phyloP scores from a whole-genome alignment of 495 filamentous ascomycete genomes.

The Hypoxylon fuscum region DNA sequence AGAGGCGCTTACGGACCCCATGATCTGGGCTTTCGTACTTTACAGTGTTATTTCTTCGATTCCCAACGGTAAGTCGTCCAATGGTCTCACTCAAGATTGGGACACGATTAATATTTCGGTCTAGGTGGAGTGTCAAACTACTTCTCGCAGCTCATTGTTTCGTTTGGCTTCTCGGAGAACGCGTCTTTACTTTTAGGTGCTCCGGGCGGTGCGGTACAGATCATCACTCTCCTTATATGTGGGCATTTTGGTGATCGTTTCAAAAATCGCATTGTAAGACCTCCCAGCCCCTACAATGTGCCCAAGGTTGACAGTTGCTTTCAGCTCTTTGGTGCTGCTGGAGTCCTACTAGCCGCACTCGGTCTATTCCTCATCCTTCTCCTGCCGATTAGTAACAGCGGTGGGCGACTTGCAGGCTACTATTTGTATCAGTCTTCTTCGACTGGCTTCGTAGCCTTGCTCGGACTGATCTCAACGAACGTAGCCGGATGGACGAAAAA shows the following conservation, averaged over 20 bases:
- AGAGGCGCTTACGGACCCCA: constrained; percentile 59
- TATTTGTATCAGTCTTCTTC: constrained; percentile 69
- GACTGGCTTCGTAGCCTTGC: constrained; percentile 65
- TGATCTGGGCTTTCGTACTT: constrained; percentile 67
- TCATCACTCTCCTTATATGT: constrained; percentile 66
- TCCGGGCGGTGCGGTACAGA: constrained; percentile 72
- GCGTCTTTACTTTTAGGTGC: constrained; percentile 72
- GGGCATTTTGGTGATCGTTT: constrained; percentile 69
- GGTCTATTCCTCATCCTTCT: constrained; percentile 74
- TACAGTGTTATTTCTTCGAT: constrained; percentile 70
- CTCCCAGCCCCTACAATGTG: constrained; percentile 1
- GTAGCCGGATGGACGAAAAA: constrained; percentile 80
- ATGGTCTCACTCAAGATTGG: neutral
- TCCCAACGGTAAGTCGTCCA: constrained; percentile 58
- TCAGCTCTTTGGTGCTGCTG: constrained; percentile 48
- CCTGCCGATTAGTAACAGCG: constrained; percentile 65
- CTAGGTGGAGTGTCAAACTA: constrained; percentile 73
- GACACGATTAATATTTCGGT: constrained; percentile 3
- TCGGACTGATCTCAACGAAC: constrained; percentile 70
- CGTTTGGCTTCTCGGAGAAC: constrained; percentile 65
- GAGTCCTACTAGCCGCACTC: constrained; percentile 54
- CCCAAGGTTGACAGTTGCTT: constrained; percentile 8
- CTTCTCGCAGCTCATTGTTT: constrained; percentile 73
- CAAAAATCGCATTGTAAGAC: constrained; percentile 60
- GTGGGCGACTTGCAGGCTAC: constrained; percentile 68